Evolutionary conservation across 352 stramenopile species (phyloP).

Genomic region (Paralagenidium karlingii): DNA sequence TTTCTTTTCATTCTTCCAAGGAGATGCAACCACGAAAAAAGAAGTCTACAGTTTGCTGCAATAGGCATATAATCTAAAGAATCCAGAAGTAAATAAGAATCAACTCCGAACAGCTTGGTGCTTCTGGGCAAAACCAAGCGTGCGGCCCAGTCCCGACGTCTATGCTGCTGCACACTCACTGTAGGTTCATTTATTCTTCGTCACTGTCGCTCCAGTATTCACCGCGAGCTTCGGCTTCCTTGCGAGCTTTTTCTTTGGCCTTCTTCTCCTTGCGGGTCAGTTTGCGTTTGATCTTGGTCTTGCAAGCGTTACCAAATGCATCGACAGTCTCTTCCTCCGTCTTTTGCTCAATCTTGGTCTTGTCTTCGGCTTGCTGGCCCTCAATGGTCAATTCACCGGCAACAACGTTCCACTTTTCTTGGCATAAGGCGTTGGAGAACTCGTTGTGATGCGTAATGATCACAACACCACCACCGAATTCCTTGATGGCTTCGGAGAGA

Average conservation of each 20-base stretch:
- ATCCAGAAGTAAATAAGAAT: too few relatives aligned
- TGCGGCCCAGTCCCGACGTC: too few relatives aligned
- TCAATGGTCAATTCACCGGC: constrained; percentile 77
- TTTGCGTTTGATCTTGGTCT: constrained; percentile 86
- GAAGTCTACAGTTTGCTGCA: too few relatives aligned
- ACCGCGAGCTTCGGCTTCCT: constrained; percentile 73
- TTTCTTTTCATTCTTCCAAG: too few relatives aligned
- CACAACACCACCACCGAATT: constrained; percentile 95
- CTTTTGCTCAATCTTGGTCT: constrained; percentile 88
- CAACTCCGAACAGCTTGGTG: too few relatives aligned
- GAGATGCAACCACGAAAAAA: too few relatives aligned
- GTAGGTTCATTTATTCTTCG: too few relatives aligned
- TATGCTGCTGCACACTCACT: too few relatives aligned
- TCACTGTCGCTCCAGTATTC: constrained; percentile 69
- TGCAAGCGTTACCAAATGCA: constrained; percentile 74
- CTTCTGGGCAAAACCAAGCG: too few relatives aligned
- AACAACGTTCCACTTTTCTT: constrained; percentile 92
- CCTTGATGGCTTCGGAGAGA: constrained; percentile 92
- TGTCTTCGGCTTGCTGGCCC: constrained; percentile 74
- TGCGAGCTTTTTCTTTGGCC: constrained; percentile 79
- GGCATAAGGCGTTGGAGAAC: constrained; percentile 90
- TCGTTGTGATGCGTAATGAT: constrained; percentile 98
- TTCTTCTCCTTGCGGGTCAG: constrained; percentile 84
- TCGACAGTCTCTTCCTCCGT: constrained; percentile 70
- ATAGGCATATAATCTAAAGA: too few relatives aligned